Base-by-base conservation (phyloP, 495 filamentous ascomycete genomes). In the Parathielavia appendiculata region DNA sequence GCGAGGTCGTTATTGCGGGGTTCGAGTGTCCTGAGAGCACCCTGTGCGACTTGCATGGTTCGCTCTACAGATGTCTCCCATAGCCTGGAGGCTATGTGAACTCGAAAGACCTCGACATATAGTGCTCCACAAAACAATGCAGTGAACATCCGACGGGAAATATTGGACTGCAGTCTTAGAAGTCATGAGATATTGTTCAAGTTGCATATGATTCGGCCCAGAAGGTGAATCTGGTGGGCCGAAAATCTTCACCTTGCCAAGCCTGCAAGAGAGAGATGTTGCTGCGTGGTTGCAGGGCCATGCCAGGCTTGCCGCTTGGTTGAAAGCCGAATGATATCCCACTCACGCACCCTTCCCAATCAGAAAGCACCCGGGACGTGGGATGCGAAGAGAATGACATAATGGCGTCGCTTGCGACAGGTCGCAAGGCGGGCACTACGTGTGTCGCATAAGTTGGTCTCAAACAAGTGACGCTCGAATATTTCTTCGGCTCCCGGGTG, bases 351-450 rank as follows among this genome's bases (percentile, higher is more conserved):
- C 34, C 30, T 41, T 56, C 52, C 50, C 50, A 54, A 55, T 56
- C 46, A 57, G 38, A 52, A 49, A 48, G 20, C 48, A 48, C 34
- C n/a, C 9, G 32, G 12, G 5, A 7, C 20, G 52, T 26, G 51
- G 46, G 58, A 34, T 6, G 45, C 32, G 38, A n/a, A 32, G 45
- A 36, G 23, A 8, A 61, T 61, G 59, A 61, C 59, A 61, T 61
- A 61, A 61, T 61, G 41, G 53, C 23, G 47, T 46, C 47, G 20
- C 47, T 17, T 19, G 22, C 16, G 40, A 16, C 13, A 22, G 17
- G 20, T 34, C 26, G 43, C 5, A 1, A 8, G 35, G 7, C 26
- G 26, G 26, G 26, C 26, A 30, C 26, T 30, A 30, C 3, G 26
- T 6, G 26, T 30, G 26, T 30, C 26, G 26, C 26, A n/a, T n/a